Base-by-base conservation (phyloP, 2,329 filamentous ascomycete genomes). In the Parastagonospora avenae region DNA sequence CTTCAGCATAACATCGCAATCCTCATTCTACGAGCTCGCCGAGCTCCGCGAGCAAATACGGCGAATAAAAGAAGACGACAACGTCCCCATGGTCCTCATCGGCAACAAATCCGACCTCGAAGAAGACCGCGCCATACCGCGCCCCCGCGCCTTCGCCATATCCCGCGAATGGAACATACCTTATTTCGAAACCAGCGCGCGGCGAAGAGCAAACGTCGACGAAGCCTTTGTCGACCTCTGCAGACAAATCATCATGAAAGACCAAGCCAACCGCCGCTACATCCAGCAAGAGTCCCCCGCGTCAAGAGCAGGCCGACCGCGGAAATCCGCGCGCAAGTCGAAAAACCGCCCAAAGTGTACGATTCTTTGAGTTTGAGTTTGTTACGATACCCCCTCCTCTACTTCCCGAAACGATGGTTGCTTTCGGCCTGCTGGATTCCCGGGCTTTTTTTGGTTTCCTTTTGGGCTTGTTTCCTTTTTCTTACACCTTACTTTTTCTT, bases 21-120 rank as follows among this genome's bases (percentile, higher is more conserved):
- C 90, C 30, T 95, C 91, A n/a, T 81, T 96, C 35, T 84, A 86
- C 63, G 91, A 96, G 74, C 83, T 96, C 28, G 82, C 85, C 62
- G 88, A 90, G 63, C 81, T 96, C 36, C 88, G 91, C 43, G 91
- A 96, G 67, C 91, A 96, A 74, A 95, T 96, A 57, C 88, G 92
- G 54, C 90, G 91, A 53, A 93, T 95, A 76, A 96, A 96, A 76
- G 89, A 92, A 72, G 90, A 93, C 74, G 88, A 91, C 48, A 88
- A 86, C 55, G 85, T 93, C 4, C 90, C 90, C 16, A 90, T 96
- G 70, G 91, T 96, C 42, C 90, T 96, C 55, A 91, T 95, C 40
- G 91, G 91, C 56, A 96, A 96, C 80, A 96, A 96, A 76, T 89
- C 88, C 53, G 91, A 96, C 68, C 81, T 96, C 37, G 91, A 94